These are phyloP conservation scores for Plectosphaerella sp. DNA, from an alignment of 2,329 filamentous ascomycete genomes.

Conservation along the genomic window DNA sequence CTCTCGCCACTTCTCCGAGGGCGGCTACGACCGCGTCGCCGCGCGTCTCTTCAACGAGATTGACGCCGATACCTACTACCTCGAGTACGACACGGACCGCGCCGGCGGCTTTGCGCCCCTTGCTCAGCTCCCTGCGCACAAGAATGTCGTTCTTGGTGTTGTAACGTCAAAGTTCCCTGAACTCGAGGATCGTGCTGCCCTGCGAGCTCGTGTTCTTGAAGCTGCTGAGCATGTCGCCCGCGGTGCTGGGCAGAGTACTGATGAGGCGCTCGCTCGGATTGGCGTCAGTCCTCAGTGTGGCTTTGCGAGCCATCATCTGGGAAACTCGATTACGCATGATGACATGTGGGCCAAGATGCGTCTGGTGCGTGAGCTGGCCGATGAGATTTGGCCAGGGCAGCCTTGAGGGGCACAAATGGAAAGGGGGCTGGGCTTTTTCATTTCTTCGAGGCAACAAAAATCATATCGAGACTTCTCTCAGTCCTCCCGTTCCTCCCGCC, in stretches of 20 bases:
- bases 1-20: constrained; percentile 59
- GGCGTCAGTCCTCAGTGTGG: constrained; percentile 68
- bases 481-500: no score
- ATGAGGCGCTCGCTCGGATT: constrained; percentile 60
- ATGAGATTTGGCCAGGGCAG: constrained; percentile 10
- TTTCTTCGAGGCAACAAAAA: no score
- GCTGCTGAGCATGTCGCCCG: constrained; percentile 63
- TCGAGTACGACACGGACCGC: constrained; percentile 54
- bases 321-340: constrained; percentile 7
- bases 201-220: constrained; percentile 48
- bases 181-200: constrained; percentile 50
- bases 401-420: not conserved
- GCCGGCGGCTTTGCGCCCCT: constrained; percentile 61
- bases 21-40: constrained; percentile 59
- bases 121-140: constrained; percentile 51
- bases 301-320: constrained; percentile 49
- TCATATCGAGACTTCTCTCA: no score
- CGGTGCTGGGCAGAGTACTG: constrained; percentile 55
- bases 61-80: constrained; percentile 58
- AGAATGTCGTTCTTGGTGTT: constrained; percentile 59
- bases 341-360: constrained; percentile 9
- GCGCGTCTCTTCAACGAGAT: constrained; percentile 55
- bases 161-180: constrained; percentile 57
- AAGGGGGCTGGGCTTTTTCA: not conserved
- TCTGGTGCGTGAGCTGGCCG: constrained; percentile 7